These are phyloP conservation scores for Rhodamnia rubescens DNA, from an alignment of 345 rosid genomes.

Conservation along the genomic window DNA sequence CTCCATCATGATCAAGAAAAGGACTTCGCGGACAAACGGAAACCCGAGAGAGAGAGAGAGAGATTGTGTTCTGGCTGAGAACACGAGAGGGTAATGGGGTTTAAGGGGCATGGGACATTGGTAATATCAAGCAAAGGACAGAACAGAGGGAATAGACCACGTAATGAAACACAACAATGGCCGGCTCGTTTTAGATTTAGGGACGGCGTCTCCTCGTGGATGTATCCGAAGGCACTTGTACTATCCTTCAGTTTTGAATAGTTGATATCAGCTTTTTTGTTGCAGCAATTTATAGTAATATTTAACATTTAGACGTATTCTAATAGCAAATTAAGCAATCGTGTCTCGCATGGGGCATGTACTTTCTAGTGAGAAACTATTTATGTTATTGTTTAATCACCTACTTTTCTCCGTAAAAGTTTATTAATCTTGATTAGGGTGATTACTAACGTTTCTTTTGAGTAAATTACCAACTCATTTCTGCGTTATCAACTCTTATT, in stretches of 20 bases:
- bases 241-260: not conserved
- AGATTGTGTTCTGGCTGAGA: not conserved
- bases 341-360: not conserved
- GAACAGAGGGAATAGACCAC: not conserved
- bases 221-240: not conserved
- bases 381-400: not conserved
- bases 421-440: not conserved
- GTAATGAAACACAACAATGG: not conserved
- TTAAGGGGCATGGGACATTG: not conserved
- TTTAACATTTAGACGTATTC: not conserved
- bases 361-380: not conserved
- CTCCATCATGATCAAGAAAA: conserved; percentile 5
- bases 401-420: not conserved
- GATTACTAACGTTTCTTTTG: not conserved
- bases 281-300: not conserved
- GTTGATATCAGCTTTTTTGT: not conserved
- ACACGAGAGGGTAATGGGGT: not conserved
- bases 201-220: not conserved
- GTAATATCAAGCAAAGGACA: not conserved
- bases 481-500: not conserved
- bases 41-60: not conserved
- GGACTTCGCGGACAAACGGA: not conserved
- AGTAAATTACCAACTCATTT: not conserved
- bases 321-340: not conserved
- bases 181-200: not conserved